phyloP scores from a whole-genome alignment of 768 basidiomycete species.

The Auriscalpium orientale region DNA sequence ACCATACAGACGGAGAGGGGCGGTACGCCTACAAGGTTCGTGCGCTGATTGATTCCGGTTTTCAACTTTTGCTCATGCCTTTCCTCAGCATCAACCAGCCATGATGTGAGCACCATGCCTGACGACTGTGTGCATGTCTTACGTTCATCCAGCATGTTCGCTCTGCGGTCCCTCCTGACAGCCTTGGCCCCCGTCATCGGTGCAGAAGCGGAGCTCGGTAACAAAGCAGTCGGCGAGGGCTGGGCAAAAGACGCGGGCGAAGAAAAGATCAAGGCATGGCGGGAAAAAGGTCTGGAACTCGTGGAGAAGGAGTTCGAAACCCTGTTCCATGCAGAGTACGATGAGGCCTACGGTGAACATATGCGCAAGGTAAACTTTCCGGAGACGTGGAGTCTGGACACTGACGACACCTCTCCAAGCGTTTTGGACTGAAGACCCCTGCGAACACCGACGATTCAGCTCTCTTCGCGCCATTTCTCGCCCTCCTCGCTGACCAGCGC shows the following conservation, averaged over 20 bases:
- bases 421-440: slow-evolving; percentile 64
- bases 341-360: slow-evolving; percentile 54
- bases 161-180: slow-evolving; percentile 67
- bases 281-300: slow-evolving; percentile 42
- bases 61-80: background rate
- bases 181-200: slow-evolving; percentile 83
- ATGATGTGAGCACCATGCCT: slow-evolving; percentile 53
- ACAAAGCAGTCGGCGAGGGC: slow-evolving; percentile 41
- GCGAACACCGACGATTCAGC: slow-evolving; percentile 50
- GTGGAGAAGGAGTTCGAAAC: slow-evolving; percentile 55
- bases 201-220: slow-evolving; percentile 54
- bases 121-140: background rate
- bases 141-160: slow-evolving; percentile 51
- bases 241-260: slow-evolving; percentile 54
- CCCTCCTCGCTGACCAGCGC: slow-evolving; percentile 59
- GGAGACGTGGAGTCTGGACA: no score
- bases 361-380: slow-evolving; percentile 55
- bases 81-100: slow-evolving; percentile 57
- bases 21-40: slow-evolving; percentile 61
- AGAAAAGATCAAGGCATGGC: slow-evolving; percentile 58
- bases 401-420: slow-evolving; percentile 30
- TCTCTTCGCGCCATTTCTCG: slow-evolving; percentile 63
- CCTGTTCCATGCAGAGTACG: slow-evolving; percentile 50
- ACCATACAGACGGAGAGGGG: slow-evolving; percentile 74
- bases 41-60: slow-evolving; percentile 17